Percentiles rank a stretch among this genome's conserved stretches.
Evolutionary conservation across 2,329 filamentous ascomycete species (phyloP).

Genomic region (Fusarium pseudoanthophilum): DNA sequence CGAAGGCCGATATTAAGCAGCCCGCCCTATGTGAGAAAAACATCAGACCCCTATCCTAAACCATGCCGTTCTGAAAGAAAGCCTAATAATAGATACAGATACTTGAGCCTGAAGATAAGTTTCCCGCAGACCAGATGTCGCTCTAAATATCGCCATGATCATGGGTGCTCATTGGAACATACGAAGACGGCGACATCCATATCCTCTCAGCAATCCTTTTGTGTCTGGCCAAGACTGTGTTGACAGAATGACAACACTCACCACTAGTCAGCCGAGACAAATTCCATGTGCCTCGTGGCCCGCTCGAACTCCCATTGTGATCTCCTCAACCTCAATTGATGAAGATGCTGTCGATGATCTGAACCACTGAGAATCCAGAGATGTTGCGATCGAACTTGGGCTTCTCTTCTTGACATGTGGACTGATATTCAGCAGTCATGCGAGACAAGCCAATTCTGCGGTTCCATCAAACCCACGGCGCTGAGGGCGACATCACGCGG

Average conservation of each 20-base stretch:
- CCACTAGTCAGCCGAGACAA: not conserved
- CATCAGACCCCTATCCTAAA: not conserved
- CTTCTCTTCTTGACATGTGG: not conserved
- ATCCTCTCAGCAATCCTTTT: too few species aligned
- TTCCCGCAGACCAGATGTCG: not conserved
- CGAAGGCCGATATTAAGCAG: too few species aligned
- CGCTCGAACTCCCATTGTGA: accelerated
- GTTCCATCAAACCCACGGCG: too few species aligned
- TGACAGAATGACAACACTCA: not conserved
- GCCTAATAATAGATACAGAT: too few species aligned
- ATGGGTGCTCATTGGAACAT: accelerated
- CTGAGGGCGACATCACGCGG: not conserved
- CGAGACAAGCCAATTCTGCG: not conserved
- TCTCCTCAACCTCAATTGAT: too few species aligned
- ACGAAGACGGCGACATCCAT: not conserved
- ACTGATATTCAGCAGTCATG: not conserved
- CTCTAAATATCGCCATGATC: not conserved
- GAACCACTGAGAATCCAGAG: not conserved
- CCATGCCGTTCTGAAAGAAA: too few species aligned
- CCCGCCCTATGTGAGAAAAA: too few species aligned
- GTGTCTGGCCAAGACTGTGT: accelerated
- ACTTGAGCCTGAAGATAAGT: not conserved
- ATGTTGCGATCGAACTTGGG: not conserved
- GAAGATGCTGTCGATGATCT: accelerated
- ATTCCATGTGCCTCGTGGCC: too few species aligned